phyloP scores from a whole-genome alignment of 164 flowering plant genomes.

The Platanus orientalis region DNA sequence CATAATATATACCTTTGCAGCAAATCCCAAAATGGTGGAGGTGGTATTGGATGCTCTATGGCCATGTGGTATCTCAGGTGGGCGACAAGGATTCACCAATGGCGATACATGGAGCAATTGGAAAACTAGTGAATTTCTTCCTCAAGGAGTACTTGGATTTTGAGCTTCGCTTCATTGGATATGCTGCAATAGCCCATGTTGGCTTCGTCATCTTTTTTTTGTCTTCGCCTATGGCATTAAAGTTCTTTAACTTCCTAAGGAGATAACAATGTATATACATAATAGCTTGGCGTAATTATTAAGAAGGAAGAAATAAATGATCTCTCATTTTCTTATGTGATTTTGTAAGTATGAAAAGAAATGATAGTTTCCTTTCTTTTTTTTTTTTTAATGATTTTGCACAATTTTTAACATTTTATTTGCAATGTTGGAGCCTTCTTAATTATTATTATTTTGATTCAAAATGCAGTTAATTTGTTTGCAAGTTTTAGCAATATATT shows the following conservation, averaged over 20 bases:
- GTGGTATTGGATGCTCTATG: conserved; percentile 57
- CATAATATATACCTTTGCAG: conserved; percentile 13
- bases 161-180: conserved; percentile 59
- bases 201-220: conserved; percentile 48
- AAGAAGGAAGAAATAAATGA: background rate
- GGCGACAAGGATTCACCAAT: conserved; percentile 26
- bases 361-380: background rate
- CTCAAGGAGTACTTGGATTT: conserved; percentile 44
- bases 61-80: conserved; percentile 39
- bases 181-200: conserved; percentile 50
- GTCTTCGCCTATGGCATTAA: conserved; percentile 70
- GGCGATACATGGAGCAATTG: conserved; percentile 40
- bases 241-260: conserved; percentile 72
- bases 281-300: background rate
- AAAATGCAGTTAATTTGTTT: too few species aligned
- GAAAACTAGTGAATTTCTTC: conserved; percentile 29
- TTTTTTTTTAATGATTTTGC: too few species aligned
- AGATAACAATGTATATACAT: conserved; percentile 25
- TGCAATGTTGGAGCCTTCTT: too few species aligned
- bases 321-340: background rate
- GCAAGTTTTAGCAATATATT: too few species aligned
- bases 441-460: too few species aligned
- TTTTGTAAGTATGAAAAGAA: too few species aligned
- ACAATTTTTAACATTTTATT: too few species aligned
- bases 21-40: conserved; percentile 52